Base-by-base conservation (phyloP, 2,329 filamentous ascomycete species). In the Aspergillus amoenus region DNA sequence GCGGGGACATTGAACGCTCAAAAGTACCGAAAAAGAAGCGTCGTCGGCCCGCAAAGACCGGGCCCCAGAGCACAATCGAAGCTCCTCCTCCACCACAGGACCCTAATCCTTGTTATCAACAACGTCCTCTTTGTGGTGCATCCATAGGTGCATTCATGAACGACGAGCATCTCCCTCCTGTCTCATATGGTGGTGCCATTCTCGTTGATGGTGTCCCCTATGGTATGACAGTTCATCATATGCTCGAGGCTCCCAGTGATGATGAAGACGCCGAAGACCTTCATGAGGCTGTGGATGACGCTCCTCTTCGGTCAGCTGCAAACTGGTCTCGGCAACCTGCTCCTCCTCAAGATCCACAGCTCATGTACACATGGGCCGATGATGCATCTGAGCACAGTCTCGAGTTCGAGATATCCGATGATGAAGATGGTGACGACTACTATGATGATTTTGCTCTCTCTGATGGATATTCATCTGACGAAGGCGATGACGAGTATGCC, bases 201-300 rank as follows among this genome's bases (percentile, higher is more conserved):
- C 78, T 94, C 32, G 86, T 97, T 2, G 92, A 97, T 68, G 86
- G 89, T 55, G 87, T 89, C 71, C 85, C 90, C 0, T 94, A 92
- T 67, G 93, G 93, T 12, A 94, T 97, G 90, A 97, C 91, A 21
- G 93, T 97, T 0, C 93, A 97, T 68, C 93, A 97, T 73, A 93
- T 97, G 86, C 84, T 97, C 2, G 93, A 97, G 66, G 76, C 78
- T 12, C 78, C 83, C 11, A 83, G 82, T 57, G 80, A 83, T 44
- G 81, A 83, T 43, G 81, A 84, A 13, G 77, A 76, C 9, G 72
- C 74, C 15, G 70, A 73, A 1, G 71, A 75, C 15, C 68, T 74
- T n/a, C 65, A 70, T 43, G 63, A 63, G 15, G 68, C 70, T 27
- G 68, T 56, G 4, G 63, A 64, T 11, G 68, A 71, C 30, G 69